These are phyloP conservation scores for Patellifolia procumbens DNA, from an alignment of 179 eudicot genomes.

Conservation along the genomic window DNA sequence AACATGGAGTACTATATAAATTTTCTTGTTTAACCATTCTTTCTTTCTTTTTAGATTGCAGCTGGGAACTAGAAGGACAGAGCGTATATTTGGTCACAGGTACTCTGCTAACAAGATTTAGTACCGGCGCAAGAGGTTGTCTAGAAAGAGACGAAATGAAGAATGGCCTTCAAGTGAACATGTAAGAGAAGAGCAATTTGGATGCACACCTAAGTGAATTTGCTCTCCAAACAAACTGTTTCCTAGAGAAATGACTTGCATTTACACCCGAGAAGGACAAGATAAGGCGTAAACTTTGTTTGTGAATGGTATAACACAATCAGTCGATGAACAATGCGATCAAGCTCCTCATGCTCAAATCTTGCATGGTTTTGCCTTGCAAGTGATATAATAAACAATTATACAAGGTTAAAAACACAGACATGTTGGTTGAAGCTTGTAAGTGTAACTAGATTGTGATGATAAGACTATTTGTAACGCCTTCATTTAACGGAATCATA, in stretches of 20 bases:
- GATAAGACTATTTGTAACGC: not conserved
- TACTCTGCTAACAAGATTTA: not conserved
- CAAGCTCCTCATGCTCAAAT: not conserved
- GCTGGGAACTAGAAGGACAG: not conserved
- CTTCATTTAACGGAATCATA: not conserved
- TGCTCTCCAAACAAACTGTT: not conserved
- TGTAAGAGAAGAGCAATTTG: too few species aligned
- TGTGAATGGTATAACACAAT: too few species aligned
- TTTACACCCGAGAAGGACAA: not conserved
- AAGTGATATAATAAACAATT: not conserved
- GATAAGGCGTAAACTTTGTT: not conserved
- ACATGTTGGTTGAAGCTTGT: not conserved
- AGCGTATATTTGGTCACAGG: not conserved
- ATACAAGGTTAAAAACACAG: not conserved
- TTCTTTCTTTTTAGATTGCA: slow-evolving; percentile 4
- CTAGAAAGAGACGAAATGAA: too few species aligned
- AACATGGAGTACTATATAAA: not conserved
- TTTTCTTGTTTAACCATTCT: not conserved
- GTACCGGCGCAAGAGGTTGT: not conserved
- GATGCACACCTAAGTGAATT: too few species aligned
- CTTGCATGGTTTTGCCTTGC: not conserved
- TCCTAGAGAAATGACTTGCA: not conserved
- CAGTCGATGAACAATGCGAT: not conserved
- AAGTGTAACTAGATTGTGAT: not conserved
- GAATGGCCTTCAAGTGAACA: too few species aligned